These are phyloP conservation scores for Tardiomyces digboiensis DNA, from an alignment of 1,139 yeast species.

Conservation along the genomic window DNA sequence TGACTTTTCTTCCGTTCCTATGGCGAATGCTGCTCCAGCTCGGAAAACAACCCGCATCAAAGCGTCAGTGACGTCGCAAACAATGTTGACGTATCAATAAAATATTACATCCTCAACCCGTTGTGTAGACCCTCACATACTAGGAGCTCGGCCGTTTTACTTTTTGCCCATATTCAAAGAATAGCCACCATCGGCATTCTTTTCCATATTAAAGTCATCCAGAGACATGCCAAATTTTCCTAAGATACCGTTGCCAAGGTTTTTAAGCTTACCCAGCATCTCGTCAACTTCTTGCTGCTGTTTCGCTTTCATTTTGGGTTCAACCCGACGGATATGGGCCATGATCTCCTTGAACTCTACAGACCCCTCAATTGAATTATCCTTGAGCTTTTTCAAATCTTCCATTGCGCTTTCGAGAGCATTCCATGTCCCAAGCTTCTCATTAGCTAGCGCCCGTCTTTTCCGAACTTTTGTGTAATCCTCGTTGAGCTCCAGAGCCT, in stretches of 20 bases:
- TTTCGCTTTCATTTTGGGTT: slow-evolving; percentile 14
- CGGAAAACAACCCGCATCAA: no score
- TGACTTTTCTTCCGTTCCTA: no score
- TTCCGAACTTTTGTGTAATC: slow-evolving; percentile 55
- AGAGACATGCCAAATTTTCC: slow-evolving; percentile 22
- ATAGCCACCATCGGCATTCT: slow-evolving; percentile 20
- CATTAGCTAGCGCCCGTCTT: slow-evolving; percentile 61
- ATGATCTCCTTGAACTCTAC: slow-evolving; percentile 2
- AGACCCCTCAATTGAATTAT: not conserved
- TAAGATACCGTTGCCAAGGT: slow-evolving; percentile 21
- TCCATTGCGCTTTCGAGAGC: slow-evolving; percentile 18
- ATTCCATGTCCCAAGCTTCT: slow-evolving; percentile 19
- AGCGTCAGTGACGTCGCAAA: no score
- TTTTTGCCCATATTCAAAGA: slow-evolving; percentile 9
- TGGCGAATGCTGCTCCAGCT: no score
- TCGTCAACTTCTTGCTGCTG: slow-evolving; percentile 21
- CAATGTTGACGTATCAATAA: no score
- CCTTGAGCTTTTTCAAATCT: slow-evolving; percentile 13
- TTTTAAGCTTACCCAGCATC: slow-evolving; percentile 21
- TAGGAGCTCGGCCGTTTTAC: not conserved
- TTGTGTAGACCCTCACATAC: no score
- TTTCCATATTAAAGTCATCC: slow-evolving; percentile 21
- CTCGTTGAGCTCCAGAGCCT: slow-evolving; percentile 49
- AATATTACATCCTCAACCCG: no score
- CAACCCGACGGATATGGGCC: slow-evolving; percentile 5